Conservation (phyloP, 345 rosid species). For the Iberis pinnata region DNA sequence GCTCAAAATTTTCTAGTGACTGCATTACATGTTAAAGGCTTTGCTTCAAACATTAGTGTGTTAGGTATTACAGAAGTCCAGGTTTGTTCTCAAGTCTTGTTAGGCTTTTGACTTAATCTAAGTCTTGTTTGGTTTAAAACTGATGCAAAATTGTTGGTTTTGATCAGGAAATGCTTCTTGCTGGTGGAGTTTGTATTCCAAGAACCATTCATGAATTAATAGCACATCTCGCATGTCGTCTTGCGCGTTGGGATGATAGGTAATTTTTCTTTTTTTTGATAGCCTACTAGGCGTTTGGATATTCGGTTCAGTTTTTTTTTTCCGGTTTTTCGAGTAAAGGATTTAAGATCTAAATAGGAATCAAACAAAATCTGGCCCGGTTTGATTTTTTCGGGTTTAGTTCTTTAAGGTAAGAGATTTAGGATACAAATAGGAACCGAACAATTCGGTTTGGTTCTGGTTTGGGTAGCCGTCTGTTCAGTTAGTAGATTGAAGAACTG, state of each 20-base stretch:
- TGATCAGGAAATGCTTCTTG: slow-evolving; percentile 50
- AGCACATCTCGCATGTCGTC: slow-evolving; percentile 54
- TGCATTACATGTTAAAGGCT: slow-evolving; percentile 51
- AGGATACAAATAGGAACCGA: too few species aligned
- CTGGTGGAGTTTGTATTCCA: slow-evolving; percentile 40
- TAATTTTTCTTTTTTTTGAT: slow-evolving; percentile 10
- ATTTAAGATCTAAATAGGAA: too few species aligned
- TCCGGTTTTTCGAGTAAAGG: too few species aligned
- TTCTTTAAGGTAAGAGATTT: too few species aligned
- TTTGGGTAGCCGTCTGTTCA: too few species aligned
- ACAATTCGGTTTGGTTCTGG: too few species aligned
- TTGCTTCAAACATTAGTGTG: slow-evolving; percentile 36
- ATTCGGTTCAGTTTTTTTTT: too few species aligned
- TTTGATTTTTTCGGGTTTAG: too few species aligned
- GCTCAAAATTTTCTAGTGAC: slow-evolving; percentile 49
- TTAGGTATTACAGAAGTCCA: slow-evolving; percentile 56
- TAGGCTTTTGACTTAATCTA: not conserved
- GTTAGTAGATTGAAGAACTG: too few species aligned
- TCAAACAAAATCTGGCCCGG: too few species aligned
- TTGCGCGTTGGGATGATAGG: slow-evolving; percentile 74
- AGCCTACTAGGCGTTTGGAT: too few species aligned
- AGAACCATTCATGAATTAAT: slow-evolving; percentile 46
- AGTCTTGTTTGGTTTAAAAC: not conserved
- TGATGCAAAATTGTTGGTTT: not conserved
- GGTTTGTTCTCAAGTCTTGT: slow-evolving; percentile 35